Base-by-base conservation (phyloP, 495 filamentous ascomycete genomes). In the Penicillium riverlandense region DNA sequence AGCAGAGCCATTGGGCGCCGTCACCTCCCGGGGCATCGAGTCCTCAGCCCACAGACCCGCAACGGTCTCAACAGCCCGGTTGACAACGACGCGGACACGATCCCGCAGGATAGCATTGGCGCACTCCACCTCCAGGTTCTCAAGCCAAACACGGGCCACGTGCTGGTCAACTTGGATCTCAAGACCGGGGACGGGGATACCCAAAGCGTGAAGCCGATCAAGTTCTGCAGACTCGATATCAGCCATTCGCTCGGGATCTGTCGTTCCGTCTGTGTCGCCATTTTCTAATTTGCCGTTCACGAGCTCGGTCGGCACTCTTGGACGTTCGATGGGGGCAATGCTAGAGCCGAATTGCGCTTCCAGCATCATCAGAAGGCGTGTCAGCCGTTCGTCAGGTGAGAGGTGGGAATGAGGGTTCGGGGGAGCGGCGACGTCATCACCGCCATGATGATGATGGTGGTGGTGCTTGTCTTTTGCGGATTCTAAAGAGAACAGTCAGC, bases 261-360 rank as follows among this genome's bases (percentile, higher is more conserved):
- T 67, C 27, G 72, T 64, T 11, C 69, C 38, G 6, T 57, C 51
- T 3, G 38, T 40, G 2, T 44, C 48, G 1, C 45, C 47, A 58
- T 66, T 61, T 53, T 71, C 44, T 40, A 51, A 37, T 27, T 62
- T 38, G 0, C 66, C 72, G 29, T 70, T 66, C 52, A 70, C 70
- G 9, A 70, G 49, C 29, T 66, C 52, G 0, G 61, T 35, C 6
- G 60, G 62, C 4, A 82, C 53, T 40, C 80, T 82, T 5, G 88
- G 87, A 0, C 74, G 72, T 16, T 80, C 73, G 52, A 97, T 83
- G 1, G 90, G 89, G 0, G 72, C 65, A 50, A 86, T 82, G 38
- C 88, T 77, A 13, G 77, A 72, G 35, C 92, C 94, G 55, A 98
- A 98, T 59, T 98, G 92, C 2, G 90, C 86, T 67, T 98, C 94